Evolutionary conservation across 805 yeast genomes (phyloP), one percentile per base, ranked within the genome.

Genomic region (Yarrowia alimentaria): DNA sequence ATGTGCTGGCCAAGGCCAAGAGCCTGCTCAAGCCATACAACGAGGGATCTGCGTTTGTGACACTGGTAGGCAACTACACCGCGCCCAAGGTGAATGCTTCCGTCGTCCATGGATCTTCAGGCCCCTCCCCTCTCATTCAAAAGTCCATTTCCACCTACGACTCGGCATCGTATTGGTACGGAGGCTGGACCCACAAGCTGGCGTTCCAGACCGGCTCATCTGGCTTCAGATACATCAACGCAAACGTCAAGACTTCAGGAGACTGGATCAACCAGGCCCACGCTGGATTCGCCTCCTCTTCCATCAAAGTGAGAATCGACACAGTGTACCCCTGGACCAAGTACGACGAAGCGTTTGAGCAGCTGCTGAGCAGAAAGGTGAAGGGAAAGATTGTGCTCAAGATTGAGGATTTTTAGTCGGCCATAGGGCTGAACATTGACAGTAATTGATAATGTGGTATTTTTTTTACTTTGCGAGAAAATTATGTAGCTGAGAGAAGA

Each of bases 361-460:
- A 68, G 55, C 61, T 83, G 21, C 62, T 62, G 6, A 62, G 71
- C 24, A 74, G 77, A 52, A 68, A 62, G 40, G 80, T 82, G 6
- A 76, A 73, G 52, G 96, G 95, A 28, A 87, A 86, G 63, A 68
- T 83, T 42, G 75, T 87, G n/a, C 51, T 79, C 22, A 58, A 55
- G 42, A 49, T 64, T 7, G 61, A 55, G 49, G 53, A 62, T 49
- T 58, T 69, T 49, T 55, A 54, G 31, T 9, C 20, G 43, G 29
- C 18, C 17, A 35, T 8, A 8, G 25, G 10, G 10, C 25, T 22
- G 10, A 7, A 22, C 10, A 22, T 22, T 22, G 25, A 22, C 10
- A 8, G 25, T 8, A 10, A 22, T 8, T 22, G 10, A 22, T 7
- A 10, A 22, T 22, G 25, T 22, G 25, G 25, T 8, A 22, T 22